phyloP scores from a whole-genome alignment of 2,329 filamentous ascomycete species.

The Leptographium procerum region DNA sequence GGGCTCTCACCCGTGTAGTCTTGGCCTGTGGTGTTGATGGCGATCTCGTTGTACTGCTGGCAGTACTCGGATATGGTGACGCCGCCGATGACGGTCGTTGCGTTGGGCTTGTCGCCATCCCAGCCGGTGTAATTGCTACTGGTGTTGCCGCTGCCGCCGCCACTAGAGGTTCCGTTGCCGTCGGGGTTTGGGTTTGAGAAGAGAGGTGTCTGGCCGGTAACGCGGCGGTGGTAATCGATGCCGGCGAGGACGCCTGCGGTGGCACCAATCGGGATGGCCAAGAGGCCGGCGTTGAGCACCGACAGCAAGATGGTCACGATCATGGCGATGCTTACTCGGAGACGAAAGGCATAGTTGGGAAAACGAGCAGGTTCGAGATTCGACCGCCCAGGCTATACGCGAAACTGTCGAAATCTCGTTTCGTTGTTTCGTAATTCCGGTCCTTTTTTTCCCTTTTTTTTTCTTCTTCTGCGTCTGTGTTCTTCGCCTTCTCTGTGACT shows the following conservation, averaged over 20 bases:
- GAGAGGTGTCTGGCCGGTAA: constrained; percentile 31
- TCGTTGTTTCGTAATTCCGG: too few relatives aligned
- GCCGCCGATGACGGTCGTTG: constrained; percentile 5
- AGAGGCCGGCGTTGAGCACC: constrained; percentile 37
- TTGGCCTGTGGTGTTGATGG: constrained; percentile 21
- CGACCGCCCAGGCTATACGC: too few relatives aligned
- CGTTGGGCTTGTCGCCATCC: constrained; percentile 12
- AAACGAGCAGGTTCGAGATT: neutral
- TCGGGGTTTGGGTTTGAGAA: constrained; percentile 22
- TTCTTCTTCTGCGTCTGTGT: too few relatives aligned
- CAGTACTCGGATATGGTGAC: constrained; percentile 9
- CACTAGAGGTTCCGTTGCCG: constrained; percentile 10
- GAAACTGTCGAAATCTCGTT: too few relatives aligned
- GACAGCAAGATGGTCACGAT: constrained; percentile 23
- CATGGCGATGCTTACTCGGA: constrained; percentile 18
- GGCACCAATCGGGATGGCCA: constrained; percentile 24
- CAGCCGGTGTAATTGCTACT: constrained; percentile 18
- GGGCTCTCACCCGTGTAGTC: constrained; percentile 33
- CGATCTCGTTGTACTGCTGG: constrained; percentile 9
- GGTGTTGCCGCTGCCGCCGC: neutral
- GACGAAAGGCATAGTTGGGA: neutral
- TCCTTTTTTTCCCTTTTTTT: too few relatives aligned
- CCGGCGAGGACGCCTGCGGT: constrained; percentile 33
- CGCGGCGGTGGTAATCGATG: constrained; percentile 30
- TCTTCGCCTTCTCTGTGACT: too few relatives aligned